Base-by-base conservation (phyloP, 371 early-diverging fungal species). In the Chytridium lagenaria region DNA sequence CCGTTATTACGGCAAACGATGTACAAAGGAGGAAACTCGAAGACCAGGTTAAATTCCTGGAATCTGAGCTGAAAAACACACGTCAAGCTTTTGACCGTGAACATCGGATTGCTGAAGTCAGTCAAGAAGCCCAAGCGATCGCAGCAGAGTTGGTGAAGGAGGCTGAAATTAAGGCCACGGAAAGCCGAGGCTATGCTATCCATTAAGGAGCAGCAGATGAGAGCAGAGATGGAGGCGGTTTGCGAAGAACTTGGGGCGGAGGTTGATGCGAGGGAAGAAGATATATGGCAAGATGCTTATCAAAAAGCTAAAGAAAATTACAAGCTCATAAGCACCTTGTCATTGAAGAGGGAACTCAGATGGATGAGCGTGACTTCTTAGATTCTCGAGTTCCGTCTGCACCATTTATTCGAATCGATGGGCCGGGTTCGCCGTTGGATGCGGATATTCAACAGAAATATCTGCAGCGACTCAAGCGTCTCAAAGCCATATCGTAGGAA, bases 11-110 rank as follows among this genome's bases (percentile, higher is more conserved):
- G 15, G 57, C 22, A 5, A 30, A 10, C 26, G 57, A 55, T 10
- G 10, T 55, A 7, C 57, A 55, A 34, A 37, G 30, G 30, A 16
- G 49, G 5, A 2, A 40, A 7, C 66, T 44, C 19, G 66, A 38
- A 30, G 49, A 40, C 19, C 66, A 66, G 34, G 68, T 67, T 0
- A 22, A n/a, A 61, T 59, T 33, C 1, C 65, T 76, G 0, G 68
- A 76, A 63, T 23, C 63, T n/a, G 71, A 76, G 51, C 63, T 76
- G 1, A 37, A 67, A 50, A 31, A 28, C 3, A 59, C 72, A 1
- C 50, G 66, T 19, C 61, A 67, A 26, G 44, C 66, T 10, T 16
- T 66, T 26, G 23, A 44, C 15, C 5, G 44, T 23, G 66, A 37
- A 44, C 66, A 44, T 37, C 66, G 66, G 2, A 40, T 40, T n/a